Conservation (phyloP, 179 eudicot genomes). For the Kewa caespitosa region DNA sequence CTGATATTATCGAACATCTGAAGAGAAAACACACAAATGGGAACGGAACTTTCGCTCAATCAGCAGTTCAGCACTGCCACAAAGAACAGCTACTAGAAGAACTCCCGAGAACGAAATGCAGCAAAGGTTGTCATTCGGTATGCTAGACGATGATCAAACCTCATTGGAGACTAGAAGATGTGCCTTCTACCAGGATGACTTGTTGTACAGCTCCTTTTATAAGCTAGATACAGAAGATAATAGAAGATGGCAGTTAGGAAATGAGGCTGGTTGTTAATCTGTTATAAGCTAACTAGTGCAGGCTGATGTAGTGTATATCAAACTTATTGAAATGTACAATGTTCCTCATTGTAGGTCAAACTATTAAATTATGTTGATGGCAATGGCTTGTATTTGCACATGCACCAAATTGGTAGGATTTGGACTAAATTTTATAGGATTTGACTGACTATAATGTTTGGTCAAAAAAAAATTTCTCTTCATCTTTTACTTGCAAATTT, state of each 20-base stretch:
- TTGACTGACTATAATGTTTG: too few relatives aligned
- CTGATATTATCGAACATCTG: neutral
- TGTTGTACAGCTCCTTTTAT: neutral
- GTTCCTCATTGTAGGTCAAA: constrained; percentile 1
- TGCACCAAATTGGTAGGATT: too few relatives aligned
- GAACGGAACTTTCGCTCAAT: too few relatives aligned
- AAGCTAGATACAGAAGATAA: neutral
- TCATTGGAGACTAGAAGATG: neutral
- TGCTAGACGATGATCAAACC: constrained; percentile 1
- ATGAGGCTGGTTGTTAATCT: constrained; percentile 19
- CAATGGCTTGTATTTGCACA: too few relatives aligned
- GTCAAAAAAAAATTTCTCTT: too few relatives aligned
- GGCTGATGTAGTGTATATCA: neutral
- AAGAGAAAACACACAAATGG: too few relatives aligned
- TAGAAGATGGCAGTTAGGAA: constrained; percentile 8
- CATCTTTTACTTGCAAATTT: too few relatives aligned
- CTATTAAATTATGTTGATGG: too few relatives aligned
- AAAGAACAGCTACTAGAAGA: neutral
- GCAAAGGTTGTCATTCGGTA: neutral
- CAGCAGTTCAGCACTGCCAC: too few relatives aligned
- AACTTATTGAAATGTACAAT: constrained; percentile 5
- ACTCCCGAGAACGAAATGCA: neutral
- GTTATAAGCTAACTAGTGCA: neutral
- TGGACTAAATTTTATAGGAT: too few relatives aligned
- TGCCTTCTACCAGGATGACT: neutral